Percentiles rank a stretch among this genome's conserved stretches.
Evolutionary conservation across 2,329 filamentous ascomycete species (phyloP).

Genomic region (Boeremia lycopersici): DNA sequence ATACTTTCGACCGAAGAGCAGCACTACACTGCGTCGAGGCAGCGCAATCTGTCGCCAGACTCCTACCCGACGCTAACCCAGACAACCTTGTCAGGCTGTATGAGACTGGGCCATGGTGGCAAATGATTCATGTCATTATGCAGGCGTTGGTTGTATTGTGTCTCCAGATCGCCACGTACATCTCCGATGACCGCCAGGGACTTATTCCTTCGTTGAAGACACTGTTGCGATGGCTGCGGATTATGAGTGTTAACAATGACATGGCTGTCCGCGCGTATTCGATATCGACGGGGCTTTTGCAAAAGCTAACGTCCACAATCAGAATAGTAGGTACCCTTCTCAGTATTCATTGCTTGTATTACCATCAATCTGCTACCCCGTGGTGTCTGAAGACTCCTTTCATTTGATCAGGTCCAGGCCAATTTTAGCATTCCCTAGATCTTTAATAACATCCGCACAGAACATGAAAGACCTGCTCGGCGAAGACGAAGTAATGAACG

Average conservation of each 20-base stretch:
- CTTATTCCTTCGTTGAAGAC: slow-evolving; percentile 38
- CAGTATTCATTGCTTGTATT: neutral
- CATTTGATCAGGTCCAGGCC: neutral
- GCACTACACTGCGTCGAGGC: slow-evolving; percentile 44
- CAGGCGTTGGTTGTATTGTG: slow-evolving; percentile 47
- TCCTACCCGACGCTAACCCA: slow-evolving; percentile 37
- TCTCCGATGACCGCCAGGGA: slow-evolving; percentile 28
- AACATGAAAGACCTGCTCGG: slow-evolving; percentile 24
- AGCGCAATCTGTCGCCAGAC: slow-evolving; percentile 39
- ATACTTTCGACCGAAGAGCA: slow-evolving; percentile 38
- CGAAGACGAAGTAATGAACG: slow-evolving; percentile 17
- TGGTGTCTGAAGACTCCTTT: neutral
- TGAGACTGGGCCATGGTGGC: slow-evolving; percentile 47
- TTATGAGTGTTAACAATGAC: slow-evolving; percentile 36
- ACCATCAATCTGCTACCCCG: neutral
- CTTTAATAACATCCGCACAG: slow-evolving; percentile 5
- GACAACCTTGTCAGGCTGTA: slow-evolving; percentile 20
- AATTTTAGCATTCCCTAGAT: neutral
- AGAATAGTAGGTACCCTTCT: slow-evolving; percentile 17
- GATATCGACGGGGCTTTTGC: slow-evolving; percentile 23
- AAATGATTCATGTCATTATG: slow-evolving; percentile 39
- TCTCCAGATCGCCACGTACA: slow-evolving; percentile 38
- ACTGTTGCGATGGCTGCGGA: slow-evolving; percentile 41
- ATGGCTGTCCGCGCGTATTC: slow-evolving; percentile 41
- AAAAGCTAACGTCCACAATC: slow-evolving; percentile 15